A percentile compares a stretch with the other conserved stretches of the same genome.
Conservation (phyloP, 2,329 filamentous ascomycete species). For the Aureobasidium lini region DNA sequence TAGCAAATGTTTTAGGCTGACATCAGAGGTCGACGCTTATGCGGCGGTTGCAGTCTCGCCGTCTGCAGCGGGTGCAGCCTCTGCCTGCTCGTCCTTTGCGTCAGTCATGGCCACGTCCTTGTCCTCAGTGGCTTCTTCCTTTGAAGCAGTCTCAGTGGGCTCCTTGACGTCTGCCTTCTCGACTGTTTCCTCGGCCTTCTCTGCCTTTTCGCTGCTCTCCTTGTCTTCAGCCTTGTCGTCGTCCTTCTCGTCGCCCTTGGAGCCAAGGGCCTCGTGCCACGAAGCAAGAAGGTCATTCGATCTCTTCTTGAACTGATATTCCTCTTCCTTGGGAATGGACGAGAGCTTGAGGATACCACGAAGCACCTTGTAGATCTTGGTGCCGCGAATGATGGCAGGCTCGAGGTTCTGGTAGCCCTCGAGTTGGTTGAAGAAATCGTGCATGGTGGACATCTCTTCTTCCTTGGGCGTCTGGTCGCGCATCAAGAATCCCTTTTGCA, state of each 20-base stretch:
- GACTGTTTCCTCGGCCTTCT: slow-evolving; percentile 26
- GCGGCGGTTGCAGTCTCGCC: slow-evolving; percentile 19
- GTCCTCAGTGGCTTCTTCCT: slow-evolving; percentile 25
- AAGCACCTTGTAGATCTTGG: slow-evolving; percentile 98
- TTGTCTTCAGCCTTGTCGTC: slow-evolving; percentile 8
- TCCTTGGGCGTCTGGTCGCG: slow-evolving; percentile 79
- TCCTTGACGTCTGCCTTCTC: slow-evolving; percentile 26
- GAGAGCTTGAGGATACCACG: slow-evolving; percentile 88
- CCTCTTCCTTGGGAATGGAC: slow-evolving; percentile 77
- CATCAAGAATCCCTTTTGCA: slow-evolving; percentile 88
- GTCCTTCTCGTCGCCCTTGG: slow-evolving; percentile 10
- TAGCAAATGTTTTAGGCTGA: slow-evolving; percentile 16
- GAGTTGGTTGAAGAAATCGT: slow-evolving; percentile 69
- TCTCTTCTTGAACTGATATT: slow-evolving; percentile 81
- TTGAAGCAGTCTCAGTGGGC: slow-evolving; percentile 20
- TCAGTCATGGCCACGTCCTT: slow-evolving; percentile 24
- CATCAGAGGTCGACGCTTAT: slow-evolving; percentile 3
- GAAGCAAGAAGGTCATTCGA: slow-evolving; percentile 72
- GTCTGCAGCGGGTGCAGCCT: slow-evolving; percentile 15
- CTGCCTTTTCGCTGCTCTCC: slow-evolving; percentile 18
- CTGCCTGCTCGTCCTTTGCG: slow-evolving; percentile 22
- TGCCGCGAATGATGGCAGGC: slow-evolving; percentile 76
- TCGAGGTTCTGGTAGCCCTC: slow-evolving; percentile 77
- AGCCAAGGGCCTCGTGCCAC: slow-evolving; percentile 72
- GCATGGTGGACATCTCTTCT: slow-evolving; percentile 73